Evolutionary conservation across 768 basidiomycete species (phyloP).

Genomic region (Leccinum disarticulatum): DNA sequence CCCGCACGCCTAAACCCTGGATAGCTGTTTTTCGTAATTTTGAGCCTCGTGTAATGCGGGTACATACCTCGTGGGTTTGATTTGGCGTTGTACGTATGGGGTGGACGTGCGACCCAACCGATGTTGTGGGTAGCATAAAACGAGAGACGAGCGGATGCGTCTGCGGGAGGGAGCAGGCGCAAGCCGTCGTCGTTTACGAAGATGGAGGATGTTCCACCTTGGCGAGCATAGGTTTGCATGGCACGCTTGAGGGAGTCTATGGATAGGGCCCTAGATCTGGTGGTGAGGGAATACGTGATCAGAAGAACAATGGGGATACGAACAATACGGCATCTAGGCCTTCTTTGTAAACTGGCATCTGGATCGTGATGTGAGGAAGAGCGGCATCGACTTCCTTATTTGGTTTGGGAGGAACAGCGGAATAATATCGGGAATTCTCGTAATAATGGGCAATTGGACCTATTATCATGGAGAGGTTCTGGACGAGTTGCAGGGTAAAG

Average conservation of each 20-base stretch:
- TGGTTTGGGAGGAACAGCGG: constrained; percentile 42
- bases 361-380: constrained; percentile 51
- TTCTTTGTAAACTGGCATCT: constrained; percentile 62
- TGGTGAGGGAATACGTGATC: neutral
- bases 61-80: constrained; percentile 47
- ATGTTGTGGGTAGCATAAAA: constrained; percentile 60
- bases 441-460: constrained; percentile 54
- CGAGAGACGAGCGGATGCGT: constrained; percentile 45
- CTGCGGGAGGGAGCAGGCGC: constrained; percentile 46
- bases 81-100: constrained; percentile 43
- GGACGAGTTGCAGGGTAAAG: constrained; percentile 44
- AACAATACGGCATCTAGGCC: constrained; percentile 50
- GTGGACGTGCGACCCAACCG: constrained; percentile 60
- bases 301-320: constrained; percentile 22
- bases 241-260: constrained; percentile 57
- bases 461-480: constrained; percentile 39
- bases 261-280: constrained; percentile 38
- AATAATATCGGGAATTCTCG: constrained; percentile 55
- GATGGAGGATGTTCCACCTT: constrained; percentile 60
- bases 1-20: constrained; percentile 49
- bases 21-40: neutral
- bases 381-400: constrained; percentile 45
- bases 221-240: constrained; percentile 63
- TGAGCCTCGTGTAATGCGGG: constrained; percentile 35
- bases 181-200: constrained; percentile 65